Evolutionary conservation across 2,329 filamentous ascomycete species (phyloP), one percentile per base, ranked within the genome.

Genomic region (Alternaria arborescens): DNA sequence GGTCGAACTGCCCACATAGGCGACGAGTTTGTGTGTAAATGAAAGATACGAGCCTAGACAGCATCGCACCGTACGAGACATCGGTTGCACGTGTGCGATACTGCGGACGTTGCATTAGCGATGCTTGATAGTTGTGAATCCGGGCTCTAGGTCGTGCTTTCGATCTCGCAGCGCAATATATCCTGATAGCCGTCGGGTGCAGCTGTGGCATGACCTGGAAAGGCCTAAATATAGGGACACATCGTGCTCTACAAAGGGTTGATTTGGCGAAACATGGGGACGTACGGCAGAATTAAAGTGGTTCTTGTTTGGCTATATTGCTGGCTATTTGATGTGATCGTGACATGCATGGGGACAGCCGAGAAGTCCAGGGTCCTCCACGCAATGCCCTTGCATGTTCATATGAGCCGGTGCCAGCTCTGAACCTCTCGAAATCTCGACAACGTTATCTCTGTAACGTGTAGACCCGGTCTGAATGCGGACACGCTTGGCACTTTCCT

Each of bases 301-400:
- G 18, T 61, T 60, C 55, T 68, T 71, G 69, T 76, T 66, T 73
- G 67, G 58, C 57, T 72, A 75, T 64, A 77, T 77, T 73, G 67
- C 65, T 66, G 70, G 63, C 60, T 69, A 76, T 70, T 76, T 74
- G 60, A 65, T 55, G 61, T 67, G 66, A 68, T 71, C 65, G 68
- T 64, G 66, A 47, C 67, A 65, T 63, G 62, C 67, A 67, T 68
- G 68, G 66, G 55, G 67, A 60, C 63, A 73, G 60, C 70, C 73
- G 71, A 72, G 56, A 60, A 58, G 46, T 58, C 47, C 36, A 54
- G 53, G 62, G 65, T 66, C 66, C 65, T 58, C 63, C 62, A 55
- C 52, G 63, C 64, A 69, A 61, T 41, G 59, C 65, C 68, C 70
- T 69, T 73, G 66, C 63, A 71, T 55, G 41, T 60, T 50, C n/a